Conservation (phyloP, 2,329 filamentous ascomycete species). For the Geosmithia putterillii region DNA sequence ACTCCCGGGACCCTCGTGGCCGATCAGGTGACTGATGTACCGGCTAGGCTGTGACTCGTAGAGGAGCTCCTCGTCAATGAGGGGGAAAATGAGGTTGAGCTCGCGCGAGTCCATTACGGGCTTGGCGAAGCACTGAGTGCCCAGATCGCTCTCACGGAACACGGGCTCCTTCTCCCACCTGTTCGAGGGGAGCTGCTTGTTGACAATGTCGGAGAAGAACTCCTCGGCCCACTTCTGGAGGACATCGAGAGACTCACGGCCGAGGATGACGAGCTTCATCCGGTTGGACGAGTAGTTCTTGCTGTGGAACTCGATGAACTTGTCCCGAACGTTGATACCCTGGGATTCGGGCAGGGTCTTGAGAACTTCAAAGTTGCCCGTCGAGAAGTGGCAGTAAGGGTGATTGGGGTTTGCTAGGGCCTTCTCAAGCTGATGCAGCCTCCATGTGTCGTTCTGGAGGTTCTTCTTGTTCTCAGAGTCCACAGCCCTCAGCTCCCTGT, state of each 20-base stretch:
- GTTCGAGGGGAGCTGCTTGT: conserved; percentile 62
- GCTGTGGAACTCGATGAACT: conserved; percentile 86
- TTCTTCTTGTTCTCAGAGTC: conserved; percentile 99
- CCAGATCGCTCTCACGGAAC: conserved; percentile 34
- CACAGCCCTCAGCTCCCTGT: conserved; percentile 77
- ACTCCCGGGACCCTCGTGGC: conserved; percentile 86
- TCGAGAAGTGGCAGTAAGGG: conserved; percentile 85
- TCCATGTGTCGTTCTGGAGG: conserved; percentile 79
- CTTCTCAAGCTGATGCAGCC: conserved; percentile 78
- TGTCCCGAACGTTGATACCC: conserved; percentile 75
- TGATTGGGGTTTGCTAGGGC: conserved; percentile 78
- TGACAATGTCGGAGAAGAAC: conserved; percentile 67
- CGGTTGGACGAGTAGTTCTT: conserved; percentile 85
- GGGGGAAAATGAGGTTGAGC: conserved; percentile 72
- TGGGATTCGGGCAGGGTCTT: conserved; percentile 69
- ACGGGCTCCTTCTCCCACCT: conserved; percentile 40
- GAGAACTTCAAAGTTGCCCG: conserved; percentile 75
- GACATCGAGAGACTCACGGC: conserved; percentile 69
- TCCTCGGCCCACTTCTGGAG: conserved; percentile 76
- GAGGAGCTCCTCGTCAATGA: conserved; percentile 69
- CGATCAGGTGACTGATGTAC: conserved; percentile 81
- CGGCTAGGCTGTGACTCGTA: conserved; percentile 73
- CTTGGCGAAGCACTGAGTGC: conserved; percentile 72
- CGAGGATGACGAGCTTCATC: conserved; percentile 85
- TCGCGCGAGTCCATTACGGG: conserved; percentile 81